Percentiles rank a stretch among this genome's conserved stretches.
Evolutionary conservation across 345 rosid species (phyloP).

Genomic region (Cardamine occulta): DNA sequence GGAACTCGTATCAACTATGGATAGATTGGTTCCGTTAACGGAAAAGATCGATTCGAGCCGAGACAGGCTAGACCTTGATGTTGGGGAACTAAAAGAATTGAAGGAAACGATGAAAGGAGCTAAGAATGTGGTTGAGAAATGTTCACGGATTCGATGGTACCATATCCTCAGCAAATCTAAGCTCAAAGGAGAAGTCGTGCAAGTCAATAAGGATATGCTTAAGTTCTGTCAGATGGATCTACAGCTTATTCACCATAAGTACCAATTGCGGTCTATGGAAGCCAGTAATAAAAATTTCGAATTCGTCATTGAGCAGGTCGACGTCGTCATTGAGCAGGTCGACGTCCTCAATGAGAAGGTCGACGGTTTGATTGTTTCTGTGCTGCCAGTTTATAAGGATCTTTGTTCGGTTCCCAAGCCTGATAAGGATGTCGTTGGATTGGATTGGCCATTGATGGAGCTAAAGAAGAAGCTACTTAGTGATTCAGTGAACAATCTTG

Average conservation of each 20-base stretch:
- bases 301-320: too few species aligned
- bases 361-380: neutral
- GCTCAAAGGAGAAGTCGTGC: constrained; percentile 15
- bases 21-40: neutral
- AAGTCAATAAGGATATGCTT: constrained; percentile 23
- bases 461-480: constrained; percentile 48
- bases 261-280: too few species aligned
- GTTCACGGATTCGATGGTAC: neutral
- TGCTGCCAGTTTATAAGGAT: neutral
- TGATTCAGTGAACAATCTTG: constrained; percentile 28
- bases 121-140: neutral
- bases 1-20: constrained; percentile 38
- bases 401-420: constrained; percentile 45
- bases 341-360: too few species aligned
- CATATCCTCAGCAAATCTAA: too few species aligned
- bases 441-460: constrained; percentile 49
- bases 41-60: constrained; percentile 24
- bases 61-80: constrained; percentile 16
- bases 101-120: constrained; percentile 19
- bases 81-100: constrained; percentile 11
- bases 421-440: constrained; percentile 43
- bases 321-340: too few species aligned
- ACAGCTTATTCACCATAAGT: constrained; percentile 8
- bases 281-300: too few species aligned
- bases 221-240: constrained; percentile 29